Percentiles rank a stretch among this genome's conserved stretches.
phyloP scores from a whole-genome alignment of 148 eudicot species.

The Rhododendron molle region DNA sequence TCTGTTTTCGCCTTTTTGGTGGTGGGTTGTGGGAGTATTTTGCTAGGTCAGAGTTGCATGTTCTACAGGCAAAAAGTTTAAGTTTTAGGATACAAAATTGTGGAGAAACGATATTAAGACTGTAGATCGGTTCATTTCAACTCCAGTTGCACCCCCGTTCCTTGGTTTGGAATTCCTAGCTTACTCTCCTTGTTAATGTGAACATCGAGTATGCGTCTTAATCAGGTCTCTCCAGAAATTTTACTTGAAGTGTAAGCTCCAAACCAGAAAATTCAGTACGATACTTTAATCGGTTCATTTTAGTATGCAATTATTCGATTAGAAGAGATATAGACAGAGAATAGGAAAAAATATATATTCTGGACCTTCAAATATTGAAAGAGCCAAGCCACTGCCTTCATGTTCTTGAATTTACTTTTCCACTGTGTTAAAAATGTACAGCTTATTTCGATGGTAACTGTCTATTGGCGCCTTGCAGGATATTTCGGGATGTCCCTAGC shows the following conservation, averaged over 20 bases:
- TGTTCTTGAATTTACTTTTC: not conserved
- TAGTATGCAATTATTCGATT: not conserved
- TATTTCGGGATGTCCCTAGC: slow-evolving; percentile 89
- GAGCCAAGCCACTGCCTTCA: not conserved
- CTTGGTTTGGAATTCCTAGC: not conserved
- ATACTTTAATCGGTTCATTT: not conserved
- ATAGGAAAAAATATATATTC: not conserved
- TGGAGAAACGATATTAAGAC: not conserved
- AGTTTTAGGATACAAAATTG: not conserved
- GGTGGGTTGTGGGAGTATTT: not conserved
- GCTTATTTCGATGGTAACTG: slow-evolving; percentile 1
- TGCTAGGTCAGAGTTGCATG: not conserved
- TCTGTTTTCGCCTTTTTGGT: not conserved
- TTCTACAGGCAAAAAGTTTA: not conserved
- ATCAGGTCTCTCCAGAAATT: not conserved
- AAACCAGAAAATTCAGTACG: not conserved
- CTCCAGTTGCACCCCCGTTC: not conserved
- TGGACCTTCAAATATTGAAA: not conserved
- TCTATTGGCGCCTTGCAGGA: slow-evolving; percentile 43
- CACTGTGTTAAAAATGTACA: not conserved
- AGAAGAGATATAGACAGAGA: not conserved
- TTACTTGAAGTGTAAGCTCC: not conserved
- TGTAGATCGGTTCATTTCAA: not conserved
- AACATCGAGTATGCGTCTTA: not conserved
- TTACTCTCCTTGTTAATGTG: not conserved